A percentile compares a stretch with the other conserved stretches of the same genome.
These are phyloP conservation scores for Syncephalis fuscata DNA, from an alignment of 371 early-diverging fungal genomes.

Conservation along the genomic window DNA sequence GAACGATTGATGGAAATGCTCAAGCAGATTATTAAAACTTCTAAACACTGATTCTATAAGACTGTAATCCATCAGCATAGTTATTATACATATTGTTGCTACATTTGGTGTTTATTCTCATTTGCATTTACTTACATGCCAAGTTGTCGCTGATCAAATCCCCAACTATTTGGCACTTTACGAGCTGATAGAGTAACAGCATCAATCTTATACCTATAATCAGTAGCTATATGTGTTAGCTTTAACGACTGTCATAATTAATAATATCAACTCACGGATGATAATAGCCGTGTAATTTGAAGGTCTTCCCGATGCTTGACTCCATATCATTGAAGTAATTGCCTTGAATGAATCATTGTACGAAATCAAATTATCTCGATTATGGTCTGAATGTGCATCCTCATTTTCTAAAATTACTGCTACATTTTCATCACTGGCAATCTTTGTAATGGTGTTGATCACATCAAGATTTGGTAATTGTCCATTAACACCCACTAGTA, in stretches of 20 bases:
- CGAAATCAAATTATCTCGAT: no score
- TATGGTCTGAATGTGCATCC: slow-evolving; percentile 4
- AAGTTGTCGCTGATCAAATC: slow-evolving; percentile 33
- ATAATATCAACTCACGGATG: slow-evolving; percentile 1
- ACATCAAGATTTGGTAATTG: slow-evolving; percentile 87
- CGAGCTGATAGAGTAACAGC: slow-evolving; percentile 58
- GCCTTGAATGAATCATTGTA: slow-evolving; percentile 23
- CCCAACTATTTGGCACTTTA: slow-evolving; percentile 15
- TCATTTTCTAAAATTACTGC: slow-evolving; percentile 20
- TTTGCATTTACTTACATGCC: slow-evolving; percentile 31
- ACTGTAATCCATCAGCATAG: slow-evolving; percentile 17
- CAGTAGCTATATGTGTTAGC: neutral
- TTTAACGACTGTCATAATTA: neutral
- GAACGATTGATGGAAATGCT: slow-evolving; percentile 89
- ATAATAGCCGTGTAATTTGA: slow-evolving; percentile 55
- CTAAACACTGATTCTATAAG: slow-evolving; percentile 68
- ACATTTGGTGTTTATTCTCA: no score
- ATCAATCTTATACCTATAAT: slow-evolving; percentile 60
- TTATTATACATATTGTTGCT: neutral
- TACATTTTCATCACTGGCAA: slow-evolving; percentile 28
- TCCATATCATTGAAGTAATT: slow-evolving; percentile 39
- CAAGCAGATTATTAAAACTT: slow-evolving; percentile 83
- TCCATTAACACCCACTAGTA: slow-evolving; percentile 82
- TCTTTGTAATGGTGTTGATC: slow-evolving; percentile 49
- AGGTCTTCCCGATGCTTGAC: slow-evolving; percentile 51